Base-by-base conservation (phyloP, 495 filamentous ascomycete species). In the Aspergillus sparsus region DNA sequence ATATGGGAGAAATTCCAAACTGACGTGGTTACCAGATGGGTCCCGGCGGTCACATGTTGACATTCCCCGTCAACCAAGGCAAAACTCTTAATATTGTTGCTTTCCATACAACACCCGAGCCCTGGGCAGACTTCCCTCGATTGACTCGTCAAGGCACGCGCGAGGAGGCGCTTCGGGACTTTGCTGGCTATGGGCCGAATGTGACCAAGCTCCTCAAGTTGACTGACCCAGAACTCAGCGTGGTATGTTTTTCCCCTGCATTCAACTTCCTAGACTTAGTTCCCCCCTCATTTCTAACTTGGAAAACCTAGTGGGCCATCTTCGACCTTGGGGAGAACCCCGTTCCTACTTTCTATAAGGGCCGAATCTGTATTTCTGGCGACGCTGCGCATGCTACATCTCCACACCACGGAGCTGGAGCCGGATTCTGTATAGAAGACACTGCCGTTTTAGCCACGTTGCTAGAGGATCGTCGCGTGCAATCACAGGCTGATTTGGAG, bases 381-480 rank as follows among this genome's bases (percentile, higher is more conserved):
- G 83, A 85, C 45, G 77, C 78, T 2, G 80, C 80, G 2, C 78
- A 82, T 53, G 77, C 78, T 2, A 65, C 74, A 5, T 67, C 71
- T 0, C 79, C 79, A 8, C 74, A 82, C 60, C 76, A 85, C 3
- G 84, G 84, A 0, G 77, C 83, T 1, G 84, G 83, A 0, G 84
- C 80, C 0, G 83, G 83, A 0, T 75, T 82, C 62, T 82, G 81
- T 12, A 74, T 86, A 47, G 83, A 87, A 66, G 83, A 85, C 60
- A 80, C 74, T 0, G 59, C 80, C 16, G 75, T 76, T 15, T 67
- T 86, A 7, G 71, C 77, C 1, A 72, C 46, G 1, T 27, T 83
- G 39, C 56, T 84, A 11, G 51, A 45, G 21, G 60, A 68, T 15
- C 47, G 60, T 5, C 61, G 57, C 7, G 68, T 71, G 15, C 27